Evolutionary conservation across 768 basidiomycete genomes (phyloP).

Genomic region (Naganishia kalamii): DNA sequence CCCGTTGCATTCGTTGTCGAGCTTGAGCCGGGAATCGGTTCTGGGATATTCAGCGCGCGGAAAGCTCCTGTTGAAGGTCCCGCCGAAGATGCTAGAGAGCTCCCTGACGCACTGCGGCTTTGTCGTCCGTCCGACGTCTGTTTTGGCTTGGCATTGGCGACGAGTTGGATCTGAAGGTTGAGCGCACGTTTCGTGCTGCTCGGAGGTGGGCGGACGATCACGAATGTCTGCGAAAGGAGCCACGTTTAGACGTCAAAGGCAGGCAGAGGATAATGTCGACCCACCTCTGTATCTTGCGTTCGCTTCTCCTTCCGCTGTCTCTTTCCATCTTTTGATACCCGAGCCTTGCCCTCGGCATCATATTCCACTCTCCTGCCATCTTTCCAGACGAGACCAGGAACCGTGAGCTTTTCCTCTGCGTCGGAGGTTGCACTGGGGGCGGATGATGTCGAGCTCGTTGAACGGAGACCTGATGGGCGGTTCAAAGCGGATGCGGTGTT

Average conservation of each 20-base stretch:
- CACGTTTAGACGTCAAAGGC: background rate
- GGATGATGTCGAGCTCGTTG: background rate
- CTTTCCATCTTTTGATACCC: background rate
- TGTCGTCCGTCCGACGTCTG: background rate
- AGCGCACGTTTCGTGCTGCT: conserved; percentile 79
- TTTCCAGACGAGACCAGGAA: conserved; percentile 3
- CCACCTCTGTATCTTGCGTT: conserved; percentile 8
- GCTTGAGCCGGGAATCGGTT: background rate
- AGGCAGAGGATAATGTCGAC: background rate
- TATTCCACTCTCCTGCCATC: conserved; percentile 3
- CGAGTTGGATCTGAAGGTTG: conserved; percentile 85
- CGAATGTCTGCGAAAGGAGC: conserved; percentile 61
- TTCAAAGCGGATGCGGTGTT: background rate
- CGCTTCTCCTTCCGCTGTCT: background rate
- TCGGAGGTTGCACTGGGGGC: background rate
- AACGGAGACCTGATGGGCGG: background rate
- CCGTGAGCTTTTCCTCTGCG: background rate
- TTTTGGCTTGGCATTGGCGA: conserved; percentile 42
- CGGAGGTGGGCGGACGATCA: conserved; percentile 76
- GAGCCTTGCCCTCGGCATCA: background rate
- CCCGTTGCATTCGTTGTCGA: background rate
- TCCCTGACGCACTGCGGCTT: conserved; percentile 8
- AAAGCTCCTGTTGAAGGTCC: background rate
- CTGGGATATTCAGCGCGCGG: background rate
- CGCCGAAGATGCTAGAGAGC: background rate